phyloP scores from a whole-genome alignment of 140 eudicot species.

The Stevia rebaudiana region DNA sequence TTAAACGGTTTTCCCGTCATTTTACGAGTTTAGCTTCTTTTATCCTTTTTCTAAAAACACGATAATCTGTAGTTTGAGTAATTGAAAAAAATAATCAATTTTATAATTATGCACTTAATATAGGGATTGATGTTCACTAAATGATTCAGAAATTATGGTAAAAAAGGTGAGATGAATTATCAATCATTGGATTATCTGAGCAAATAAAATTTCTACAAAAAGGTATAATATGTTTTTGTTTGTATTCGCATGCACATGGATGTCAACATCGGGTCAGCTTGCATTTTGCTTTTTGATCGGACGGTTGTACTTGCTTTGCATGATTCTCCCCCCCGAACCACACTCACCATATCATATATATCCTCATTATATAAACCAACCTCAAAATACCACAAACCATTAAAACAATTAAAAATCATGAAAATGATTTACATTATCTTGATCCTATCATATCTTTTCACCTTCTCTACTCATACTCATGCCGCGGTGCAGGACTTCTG shows the following conservation, averaged over 20 bases:
- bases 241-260: slow-evolving; percentile 19
- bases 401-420: background rate
- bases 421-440: slow-evolving; percentile 41
- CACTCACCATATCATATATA: slow-evolving; percentile 14
- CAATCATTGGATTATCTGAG: no score
- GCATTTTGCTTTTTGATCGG: background rate
- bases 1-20: no score
- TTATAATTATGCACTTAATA: no score
- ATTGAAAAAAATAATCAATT: no score
- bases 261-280: slow-evolving; percentile 27
- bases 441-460: slow-evolving; percentile 31
- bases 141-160: no score
- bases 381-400: slow-evolving; percentile 5
- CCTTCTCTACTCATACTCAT: slow-evolving; percentile 31
- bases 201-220: slow-evolving; percentile 1
- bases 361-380: slow-evolving; percentile 21
- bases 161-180: no score
- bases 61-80: no score
- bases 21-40: no score
- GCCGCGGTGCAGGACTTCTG: slow-evolving; percentile 75
- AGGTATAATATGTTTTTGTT: slow-evolving; percentile 16
- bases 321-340: slow-evolving; percentile 9
- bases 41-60: no score
- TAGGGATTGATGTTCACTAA: no score
- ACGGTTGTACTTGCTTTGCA: slow-evolving; percentile 27